phyloP scores from a whole-genome alignment of 306 rosid species.

The Acacia acuminata region DNA sequence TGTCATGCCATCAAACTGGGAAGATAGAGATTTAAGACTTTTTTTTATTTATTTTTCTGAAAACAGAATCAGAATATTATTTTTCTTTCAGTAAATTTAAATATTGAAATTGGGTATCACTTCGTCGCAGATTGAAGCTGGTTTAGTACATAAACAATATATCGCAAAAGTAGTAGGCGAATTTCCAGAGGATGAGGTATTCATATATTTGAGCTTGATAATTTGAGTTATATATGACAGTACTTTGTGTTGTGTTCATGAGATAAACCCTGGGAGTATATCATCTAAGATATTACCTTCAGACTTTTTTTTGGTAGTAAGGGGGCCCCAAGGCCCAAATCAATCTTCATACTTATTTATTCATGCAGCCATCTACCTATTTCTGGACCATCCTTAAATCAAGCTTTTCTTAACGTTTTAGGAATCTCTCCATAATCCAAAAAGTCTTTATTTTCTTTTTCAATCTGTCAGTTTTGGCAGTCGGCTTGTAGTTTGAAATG shows the following conservation, averaged over 20 bases:
- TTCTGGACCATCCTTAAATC: neutral
- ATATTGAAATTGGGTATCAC: constrained; percentile 33
- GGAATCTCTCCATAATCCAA: neutral
- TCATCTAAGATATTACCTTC: neutral
- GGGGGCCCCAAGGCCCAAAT: too few relatives aligned
- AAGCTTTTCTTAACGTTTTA: neutral
- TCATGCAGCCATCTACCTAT: neutral
- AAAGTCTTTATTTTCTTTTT: neutral
- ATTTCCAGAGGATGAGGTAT: constrained; percentile 61
- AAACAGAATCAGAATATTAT: neutral
- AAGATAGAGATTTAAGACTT: neutral
- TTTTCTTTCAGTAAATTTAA: constrained; percentile 1
- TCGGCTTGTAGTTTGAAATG: neutral
- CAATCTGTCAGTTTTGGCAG: neutral
- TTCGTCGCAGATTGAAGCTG: constrained; percentile 81
- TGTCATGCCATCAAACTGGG: neutral
- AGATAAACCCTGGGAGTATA: constrained; percentile 20
- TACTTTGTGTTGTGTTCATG: constrained; percentile 16
- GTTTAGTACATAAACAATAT: constrained; percentile 63
- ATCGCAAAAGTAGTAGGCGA: constrained; percentile 62
- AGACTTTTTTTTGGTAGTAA: neutral
- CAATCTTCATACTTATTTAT: constrained; percentile 3
- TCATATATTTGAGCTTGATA: constrained; percentile 28
- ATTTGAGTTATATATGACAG: constrained; percentile 16
- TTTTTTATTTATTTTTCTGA: constrained; percentile 9